Base-by-base conservation (phyloP, 768 basidiomycete genomes). In the Collybiopsis confluens region DNA sequence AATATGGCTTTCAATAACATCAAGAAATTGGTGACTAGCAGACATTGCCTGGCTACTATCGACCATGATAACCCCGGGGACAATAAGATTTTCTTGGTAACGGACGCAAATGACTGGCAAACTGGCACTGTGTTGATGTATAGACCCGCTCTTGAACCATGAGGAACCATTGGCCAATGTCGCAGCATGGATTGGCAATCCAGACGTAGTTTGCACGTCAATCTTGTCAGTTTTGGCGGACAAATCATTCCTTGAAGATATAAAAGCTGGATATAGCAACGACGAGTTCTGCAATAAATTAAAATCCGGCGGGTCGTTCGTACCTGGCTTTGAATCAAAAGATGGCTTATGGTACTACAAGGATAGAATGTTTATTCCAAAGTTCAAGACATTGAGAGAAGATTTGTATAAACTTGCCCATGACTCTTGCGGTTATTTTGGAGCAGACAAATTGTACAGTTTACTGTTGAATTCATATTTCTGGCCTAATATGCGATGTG, bases 11-110 rank as follows among this genome's bases (percentile, higher is more conserved):
- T 72, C 52, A 56, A 65, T 1, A 50, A 21, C 0, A 65, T 73
- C 30, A 71, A 71, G 38, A 2, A 52, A 1, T 56, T 71, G 0
- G 67, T 70, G 1, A 20, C 63, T 2, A 55, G 61, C 18, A 9
- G 50, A 4, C 61, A 64, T 0, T 69, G 64, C 37, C 59, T 73
- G 0, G 72, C 64, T 0, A 58, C 58, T 0, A 72, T 74, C 21
- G 61, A 73, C 52, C 68, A 73, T 45, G 47, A 64, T 0, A 59
- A 70, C 23, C 59, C 60, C 1, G 61, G 59, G 0, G 52, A 62
- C 0, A 68, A 70, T 47, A 56, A 61, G 15, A 70, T 72, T 26
- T 72, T 68, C 35, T 61, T 72, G 0, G 65, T 64, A 1, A 52
- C 48, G 9, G 66, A 71, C 45, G 68, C 69, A 0, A 63, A 59